Evolutionary conservation across 1,139 yeast species (phyloP).

Genomic region (Pichia sp.): DNA sequence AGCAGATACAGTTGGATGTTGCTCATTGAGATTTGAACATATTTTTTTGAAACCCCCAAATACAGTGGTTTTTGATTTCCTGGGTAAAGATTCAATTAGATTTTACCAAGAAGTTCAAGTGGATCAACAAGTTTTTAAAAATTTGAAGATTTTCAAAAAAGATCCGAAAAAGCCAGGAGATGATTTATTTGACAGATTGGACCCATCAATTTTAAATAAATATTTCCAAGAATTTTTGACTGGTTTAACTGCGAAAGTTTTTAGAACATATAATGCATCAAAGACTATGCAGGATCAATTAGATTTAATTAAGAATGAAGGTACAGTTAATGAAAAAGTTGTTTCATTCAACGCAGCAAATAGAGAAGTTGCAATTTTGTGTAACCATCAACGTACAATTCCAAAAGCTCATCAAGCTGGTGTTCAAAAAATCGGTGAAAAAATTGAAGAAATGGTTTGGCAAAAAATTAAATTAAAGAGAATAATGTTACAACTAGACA

Average conservation of each 20-base stretch:
- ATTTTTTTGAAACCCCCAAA: constrained; percentile 80
- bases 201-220: constrained; percentile 75
- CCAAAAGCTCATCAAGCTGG: constrained; percentile 77
- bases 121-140: constrained; percentile 82
- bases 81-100: constrained; percentile 94
- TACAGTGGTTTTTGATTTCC: constrained; percentile 83
- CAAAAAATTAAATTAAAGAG: constrained; percentile 68
- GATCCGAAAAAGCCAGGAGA: constrained; percentile 88
- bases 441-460: constrained; percentile 76
- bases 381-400: constrained; percentile 96
- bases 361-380: constrained; percentile 87
- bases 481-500: constrained; percentile 64
- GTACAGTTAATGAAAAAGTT: constrained; percentile 82
- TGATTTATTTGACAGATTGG: constrained; percentile 83
- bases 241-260: constrained; percentile 92
- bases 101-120: constrained; percentile 91
- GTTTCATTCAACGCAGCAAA: constrained; percentile 90
- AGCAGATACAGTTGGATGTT: constrained; percentile 98
- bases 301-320: constrained; percentile 74
- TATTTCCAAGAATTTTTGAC: constrained; percentile 87
- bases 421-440: constrained; percentile 72
- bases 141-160: constrained; percentile 78
- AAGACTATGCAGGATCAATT: constrained; percentile 95
- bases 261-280: constrained; percentile 96
- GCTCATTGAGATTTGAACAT: constrained; percentile 88